Conservation (phyloP, 1,284 basidiomycete species). For the Sporisorium exsertum region DNA sequence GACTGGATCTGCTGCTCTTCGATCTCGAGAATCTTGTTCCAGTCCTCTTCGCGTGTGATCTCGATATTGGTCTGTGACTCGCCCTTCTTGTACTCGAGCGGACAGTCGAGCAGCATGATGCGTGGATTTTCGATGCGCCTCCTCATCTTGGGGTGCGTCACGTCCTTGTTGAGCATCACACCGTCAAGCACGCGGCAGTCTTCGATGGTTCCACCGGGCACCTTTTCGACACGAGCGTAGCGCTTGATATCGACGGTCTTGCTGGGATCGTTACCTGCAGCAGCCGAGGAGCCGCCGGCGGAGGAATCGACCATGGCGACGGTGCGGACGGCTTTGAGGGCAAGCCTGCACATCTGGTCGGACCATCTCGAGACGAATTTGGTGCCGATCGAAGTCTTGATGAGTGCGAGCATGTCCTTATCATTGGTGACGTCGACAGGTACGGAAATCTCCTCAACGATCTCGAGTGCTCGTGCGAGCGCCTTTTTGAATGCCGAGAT, state of each 20-base stretch:
- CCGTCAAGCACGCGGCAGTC: constrained; percentile 87
- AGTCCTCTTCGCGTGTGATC: constrained; percentile 92
- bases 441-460: constrained; percentile 86
- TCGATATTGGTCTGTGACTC: constrained; percentile 99
- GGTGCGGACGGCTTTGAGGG: constrained; percentile 89
- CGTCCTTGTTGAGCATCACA: constrained; percentile 98
- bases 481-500: constrained; percentile 98
- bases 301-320: constrained; percentile 74
- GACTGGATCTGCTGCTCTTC: constrained; percentile 97
- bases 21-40: constrained; percentile 90
- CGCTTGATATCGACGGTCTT: constrained; percentile 94
- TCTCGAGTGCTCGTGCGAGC: constrained; percentile 87
- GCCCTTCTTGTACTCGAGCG: constrained; percentile 98
- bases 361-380: constrained; percentile 98
- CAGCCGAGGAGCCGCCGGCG: constrained; percentile 14
- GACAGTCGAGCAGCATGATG: constrained; percentile 92
- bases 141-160: constrained; percentile 97
- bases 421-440: constrained; percentile 90
- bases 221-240: constrained; percentile 96
- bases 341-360: constrained; percentile 95
- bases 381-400: constrained; percentile 99
- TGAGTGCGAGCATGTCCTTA: constrained; percentile 91
- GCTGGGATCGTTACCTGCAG: constrained; percentile 22
- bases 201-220: constrained; percentile 97
- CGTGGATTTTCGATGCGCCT: constrained; percentile 89